Conservation (phyloP, 2,329 filamentous ascomycete species). For the Trichoderma citrinoviride region DNA sequence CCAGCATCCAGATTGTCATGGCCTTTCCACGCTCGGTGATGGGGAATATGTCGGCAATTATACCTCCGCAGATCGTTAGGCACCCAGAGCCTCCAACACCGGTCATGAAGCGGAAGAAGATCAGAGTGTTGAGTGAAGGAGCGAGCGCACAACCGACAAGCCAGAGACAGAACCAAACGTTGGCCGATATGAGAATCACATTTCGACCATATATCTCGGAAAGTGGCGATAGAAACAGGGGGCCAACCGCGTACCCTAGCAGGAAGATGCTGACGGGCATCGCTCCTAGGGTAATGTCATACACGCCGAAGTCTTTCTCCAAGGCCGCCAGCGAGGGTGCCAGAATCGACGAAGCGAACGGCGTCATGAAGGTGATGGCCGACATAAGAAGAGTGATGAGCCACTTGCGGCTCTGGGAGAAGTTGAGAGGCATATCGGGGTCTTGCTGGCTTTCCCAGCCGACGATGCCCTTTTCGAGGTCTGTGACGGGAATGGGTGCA, state of each 20-base stretch:
- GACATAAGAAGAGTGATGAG: constrained; percentile 6
- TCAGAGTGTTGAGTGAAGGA: constrained; percentile 50
- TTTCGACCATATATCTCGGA: constrained; percentile 65
- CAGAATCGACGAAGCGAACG: constrained; percentile 11
- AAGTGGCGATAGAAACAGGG: constrained; percentile 55
- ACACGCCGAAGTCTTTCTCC: constrained; percentile 5
- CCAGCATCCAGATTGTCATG: constrained; percentile 52
- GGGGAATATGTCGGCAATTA: constrained; percentile 54
- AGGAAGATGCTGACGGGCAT: constrained; percentile 15
- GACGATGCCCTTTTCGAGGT: constrained; percentile 11
- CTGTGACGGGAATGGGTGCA: not conserved
- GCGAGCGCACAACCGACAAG: constrained; percentile 64
- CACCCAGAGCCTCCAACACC: constrained; percentile 57
- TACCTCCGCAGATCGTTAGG: constrained; percentile 54
- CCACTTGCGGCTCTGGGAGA: constrained; percentile 9
- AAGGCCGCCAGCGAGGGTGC: not conserved
- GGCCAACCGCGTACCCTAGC: constrained; percentile 37
- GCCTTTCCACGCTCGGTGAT: constrained; percentile 47
- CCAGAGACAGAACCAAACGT: constrained; percentile 59
- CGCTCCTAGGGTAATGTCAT: constrained; percentile 1
- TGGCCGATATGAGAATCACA: constrained; percentile 54
- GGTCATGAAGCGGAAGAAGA: constrained; percentile 58
- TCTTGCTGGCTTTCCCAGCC: constrained; percentile 13
- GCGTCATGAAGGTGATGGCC: constrained; percentile 15
- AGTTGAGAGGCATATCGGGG: constrained; percentile 15